A percentile compares a stretch with the other conserved stretches of the same genome.
Evolutionary conservation across 495 filamentous ascomycete genomes (phyloP).

Genomic region (Penicillium atrosanguineum): DNA sequence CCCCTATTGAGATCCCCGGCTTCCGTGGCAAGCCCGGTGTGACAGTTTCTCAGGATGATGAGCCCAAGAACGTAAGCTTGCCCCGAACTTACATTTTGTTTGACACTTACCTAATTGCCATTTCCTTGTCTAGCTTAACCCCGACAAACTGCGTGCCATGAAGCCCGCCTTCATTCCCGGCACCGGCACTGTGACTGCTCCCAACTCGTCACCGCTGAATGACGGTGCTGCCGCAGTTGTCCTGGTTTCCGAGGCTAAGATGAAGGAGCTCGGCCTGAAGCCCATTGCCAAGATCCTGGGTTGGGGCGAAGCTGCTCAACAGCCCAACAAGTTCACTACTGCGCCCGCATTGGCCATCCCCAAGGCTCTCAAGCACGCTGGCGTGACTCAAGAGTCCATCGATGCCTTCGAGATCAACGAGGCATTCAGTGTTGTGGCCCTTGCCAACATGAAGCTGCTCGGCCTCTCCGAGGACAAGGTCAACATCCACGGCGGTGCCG

Average conservation of each 20-base stretch:
- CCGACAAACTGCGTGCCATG: constrained; percentile 80
- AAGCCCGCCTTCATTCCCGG: constrained; percentile 82
- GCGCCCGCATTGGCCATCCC: constrained; percentile 93
- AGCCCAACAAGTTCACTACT: constrained; percentile 92
- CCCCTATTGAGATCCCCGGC: constrained; percentile 81
- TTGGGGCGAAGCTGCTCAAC: constrained; percentile 90
- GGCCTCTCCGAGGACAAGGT: constrained; percentile 78
- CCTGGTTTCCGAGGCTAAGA: constrained; percentile 82
- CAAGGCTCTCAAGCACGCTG: constrained; percentile 92
- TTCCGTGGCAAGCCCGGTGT: constrained; percentile 86
- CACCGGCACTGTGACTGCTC: constrained; percentile 87
- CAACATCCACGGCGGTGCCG: constrained; percentile 92
- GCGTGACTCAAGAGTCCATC: constrained; percentile 67
- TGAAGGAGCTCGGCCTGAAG: constrained; percentile 83
- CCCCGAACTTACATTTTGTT: background rate
- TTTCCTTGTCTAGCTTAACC: constrained; percentile 63
- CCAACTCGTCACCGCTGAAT: constrained; percentile 93
- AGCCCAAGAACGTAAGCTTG: constrained; percentile 77
- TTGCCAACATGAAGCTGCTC: constrained; percentile 93
- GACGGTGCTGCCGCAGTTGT: constrained; percentile 90
- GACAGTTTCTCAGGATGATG: constrained; percentile 81
- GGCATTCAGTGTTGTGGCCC: constrained; percentile 93
- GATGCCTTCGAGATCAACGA: constrained; percentile 99
- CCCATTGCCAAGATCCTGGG: constrained; percentile 93
- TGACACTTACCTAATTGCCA: constrained; percentile 13